Evolutionary conservation across 371 early-diverging fungal genomes (phyloP).

Genomic region (Coemansia sp.): DNA sequence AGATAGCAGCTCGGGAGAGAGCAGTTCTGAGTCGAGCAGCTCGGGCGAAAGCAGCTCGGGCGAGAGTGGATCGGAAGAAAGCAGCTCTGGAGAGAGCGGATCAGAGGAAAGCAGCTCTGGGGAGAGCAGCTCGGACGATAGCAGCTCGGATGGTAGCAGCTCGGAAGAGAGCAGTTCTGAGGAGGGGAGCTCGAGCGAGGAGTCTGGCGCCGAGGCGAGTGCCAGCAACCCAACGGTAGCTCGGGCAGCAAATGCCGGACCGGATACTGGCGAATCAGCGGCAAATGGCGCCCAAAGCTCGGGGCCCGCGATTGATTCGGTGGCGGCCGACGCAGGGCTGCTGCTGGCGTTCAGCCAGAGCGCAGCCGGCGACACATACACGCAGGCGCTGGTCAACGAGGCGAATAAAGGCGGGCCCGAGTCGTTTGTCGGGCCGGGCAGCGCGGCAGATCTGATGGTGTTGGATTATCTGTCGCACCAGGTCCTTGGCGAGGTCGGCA

Average conservation of each 20-base stretch:
- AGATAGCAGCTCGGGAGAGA: no score
- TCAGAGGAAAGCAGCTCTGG: no score
- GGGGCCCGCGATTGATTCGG: neutral
- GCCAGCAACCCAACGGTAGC: neutral
- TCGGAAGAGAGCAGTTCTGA: neutral
- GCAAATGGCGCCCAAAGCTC: no score
- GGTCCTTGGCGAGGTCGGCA: conserved; percentile 17
- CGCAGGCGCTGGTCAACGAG: neutral
- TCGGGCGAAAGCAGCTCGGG: no score
- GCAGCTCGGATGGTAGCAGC: no score
- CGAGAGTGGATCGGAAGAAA: no score
- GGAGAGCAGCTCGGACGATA: no score
- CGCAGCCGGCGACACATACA: neutral
- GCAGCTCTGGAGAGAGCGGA: no score
- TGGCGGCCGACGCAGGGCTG: neutral
- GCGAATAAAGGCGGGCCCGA: neutral
- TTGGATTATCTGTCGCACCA: conserved; percentile 39
- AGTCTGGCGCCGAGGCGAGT: neutral
- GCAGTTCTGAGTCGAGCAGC: no score
- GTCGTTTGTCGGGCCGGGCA: conserved; percentile 4
- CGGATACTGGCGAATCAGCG: neutral
- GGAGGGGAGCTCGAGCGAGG: neutral
- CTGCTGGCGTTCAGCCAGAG: neutral
- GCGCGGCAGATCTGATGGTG: conserved; percentile 28
- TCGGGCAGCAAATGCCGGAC: neutral